Conservation (phyloP, 306 rosid species). For the Cyamopsis tetragonoloba region DNA sequence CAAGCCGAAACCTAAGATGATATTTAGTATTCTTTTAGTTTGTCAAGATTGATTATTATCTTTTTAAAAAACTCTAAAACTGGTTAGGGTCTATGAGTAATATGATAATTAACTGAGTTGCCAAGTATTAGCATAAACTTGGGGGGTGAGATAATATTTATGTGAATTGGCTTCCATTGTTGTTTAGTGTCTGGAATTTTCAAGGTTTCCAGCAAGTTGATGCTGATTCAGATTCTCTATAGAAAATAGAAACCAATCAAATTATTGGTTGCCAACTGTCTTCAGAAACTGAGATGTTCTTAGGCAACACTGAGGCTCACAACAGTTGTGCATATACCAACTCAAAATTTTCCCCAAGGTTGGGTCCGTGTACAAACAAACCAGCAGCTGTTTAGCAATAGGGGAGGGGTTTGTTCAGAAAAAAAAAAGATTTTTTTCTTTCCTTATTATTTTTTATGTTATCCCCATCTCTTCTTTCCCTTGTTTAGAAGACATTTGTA, state of each 20-base stretch:
- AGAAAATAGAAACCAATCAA: no score
- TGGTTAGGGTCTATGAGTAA: neutral
- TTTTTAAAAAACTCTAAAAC: no score
- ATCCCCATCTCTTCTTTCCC: neutral
- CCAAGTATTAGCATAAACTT: neutral
- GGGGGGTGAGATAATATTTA: conserved; percentile 9
- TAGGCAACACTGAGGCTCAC: neutral
- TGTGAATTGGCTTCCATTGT: conserved; percentile 16
- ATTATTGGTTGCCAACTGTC: conserved; percentile 50
- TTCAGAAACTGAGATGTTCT: conserved; percentile 19
- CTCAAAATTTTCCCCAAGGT: conserved; percentile 15
- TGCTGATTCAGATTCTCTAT: conserved; percentile 28
- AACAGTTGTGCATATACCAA: conserved; percentile 18
- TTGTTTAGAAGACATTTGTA: neutral
- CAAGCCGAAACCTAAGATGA: no score
- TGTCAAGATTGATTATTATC: neutral
- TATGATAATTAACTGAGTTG: neutral
- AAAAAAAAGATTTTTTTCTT: neutral
- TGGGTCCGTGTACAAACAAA: conserved; percentile 25
- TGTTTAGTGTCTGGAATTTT: neutral
- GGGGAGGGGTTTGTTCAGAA: neutral
- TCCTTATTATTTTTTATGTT: neutral
- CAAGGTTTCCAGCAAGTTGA: conserved; percentile 37
- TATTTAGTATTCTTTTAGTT: no score
- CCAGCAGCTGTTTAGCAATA: conserved; percentile 25